phyloP scores from a whole-genome alignment of 2,329 filamentous ascomycete genomes.

The Xylariaceae sp. region DNA sequence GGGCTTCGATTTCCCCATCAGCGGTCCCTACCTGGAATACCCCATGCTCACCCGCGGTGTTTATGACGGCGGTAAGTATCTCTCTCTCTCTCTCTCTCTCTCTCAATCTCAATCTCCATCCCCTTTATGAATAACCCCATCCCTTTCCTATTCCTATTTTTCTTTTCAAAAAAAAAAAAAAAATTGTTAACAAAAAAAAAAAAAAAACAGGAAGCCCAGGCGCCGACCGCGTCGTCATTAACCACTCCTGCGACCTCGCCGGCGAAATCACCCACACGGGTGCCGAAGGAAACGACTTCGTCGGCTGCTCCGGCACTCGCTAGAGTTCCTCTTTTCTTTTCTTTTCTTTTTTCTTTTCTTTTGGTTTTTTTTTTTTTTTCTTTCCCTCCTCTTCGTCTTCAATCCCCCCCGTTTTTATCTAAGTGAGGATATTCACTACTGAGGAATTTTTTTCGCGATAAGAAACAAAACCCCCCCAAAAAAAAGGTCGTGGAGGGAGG shows the following conservation, averaged over 20 bases:
- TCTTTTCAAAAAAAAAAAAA: too few relatives aligned
- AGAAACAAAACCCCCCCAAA: too few relatives aligned
- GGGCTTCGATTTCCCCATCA: conserved; percentile 53
- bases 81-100: not conserved
- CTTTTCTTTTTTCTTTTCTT: too few relatives aligned
- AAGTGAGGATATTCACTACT: too few relatives aligned
- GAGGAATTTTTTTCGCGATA: too few relatives aligned
- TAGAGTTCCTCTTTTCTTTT: not conserved
- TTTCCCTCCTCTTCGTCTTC: too few relatives aligned
- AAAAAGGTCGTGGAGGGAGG: too few relatives aligned
- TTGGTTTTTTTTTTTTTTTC: too few relatives aligned
- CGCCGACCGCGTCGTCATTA: conserved; percentile 62
- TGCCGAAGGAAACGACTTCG: conserved; percentile 62
- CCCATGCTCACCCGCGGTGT: conserved; percentile 48
- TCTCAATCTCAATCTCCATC: not conserved
- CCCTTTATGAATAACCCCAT: too few relatives aligned
- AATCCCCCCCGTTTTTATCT: too few relatives aligned
- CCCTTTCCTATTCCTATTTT: too few relatives aligned
- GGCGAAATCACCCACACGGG: conserved; percentile 66
- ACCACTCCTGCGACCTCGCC: conserved; percentile 48
- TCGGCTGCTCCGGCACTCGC: conserved; percentile 46
- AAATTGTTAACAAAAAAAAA: too few relatives aligned
- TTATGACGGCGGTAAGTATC: conserved; percentile 49
- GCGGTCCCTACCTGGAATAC: conserved; percentile 58
- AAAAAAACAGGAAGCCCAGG: conserved; percentile 50